Percentiles rank a stretch among this genome's conserved stretches.
Evolutionary conservation across 2,329 filamentous ascomycete genomes (phyloP).

Genomic region (Rhinocladiella mackenziei): DNA sequence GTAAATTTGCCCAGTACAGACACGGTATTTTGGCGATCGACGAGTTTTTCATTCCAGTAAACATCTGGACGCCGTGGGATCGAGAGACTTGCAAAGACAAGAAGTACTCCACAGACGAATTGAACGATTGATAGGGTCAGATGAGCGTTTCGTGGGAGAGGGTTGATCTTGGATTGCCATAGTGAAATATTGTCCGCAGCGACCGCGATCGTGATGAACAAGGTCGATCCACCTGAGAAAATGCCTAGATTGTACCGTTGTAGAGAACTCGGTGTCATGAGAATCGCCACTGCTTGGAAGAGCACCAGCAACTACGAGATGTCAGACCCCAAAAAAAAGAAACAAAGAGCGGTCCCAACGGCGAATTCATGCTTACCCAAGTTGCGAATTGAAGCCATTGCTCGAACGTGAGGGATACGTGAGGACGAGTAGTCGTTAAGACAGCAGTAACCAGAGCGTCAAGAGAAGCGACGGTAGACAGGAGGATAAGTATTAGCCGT

Average conservation of each 20-base stretch:
- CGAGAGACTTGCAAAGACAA: slow-evolving; percentile 49
- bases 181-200: slow-evolving; percentile 27
- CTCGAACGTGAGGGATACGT: slow-evolving; percentile 46
- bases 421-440: slow-evolving; percentile 44
- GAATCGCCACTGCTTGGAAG: slow-evolving; percentile 24
- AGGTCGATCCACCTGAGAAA: slow-evolving; percentile 18
- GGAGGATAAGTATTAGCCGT: slow-evolving; percentile 53
- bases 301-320: slow-evolving; percentile 24
- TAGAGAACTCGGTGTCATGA: slow-evolving; percentile 21
- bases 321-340: slow-evolving; percentile 6
- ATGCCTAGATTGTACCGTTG: slow-evolving; percentile 26
- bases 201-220: slow-evolving; percentile 24
- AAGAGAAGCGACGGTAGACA: slow-evolving; percentile 53
- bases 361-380: slow-evolving; percentile 67
- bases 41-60: slow-evolving; percentile 54
- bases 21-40: slow-evolving; percentile 61
- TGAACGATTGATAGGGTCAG: slow-evolving; percentile 27
- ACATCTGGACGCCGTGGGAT: slow-evolving; percentile 67
- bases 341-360: not conserved
- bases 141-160: slow-evolving; percentile 21
- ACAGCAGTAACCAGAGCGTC: slow-evolving; percentile 57
- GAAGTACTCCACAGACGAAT: slow-evolving; percentile 36
- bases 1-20: slow-evolving; percentile 60
- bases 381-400: slow-evolving; percentile 58
- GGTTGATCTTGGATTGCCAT: slow-evolving; percentile 15